Evolutionary conservation across 2,329 filamentous ascomycete species (phyloP), one percentile per base, ranked within the genome.

Genomic region (Hypoxylon sp.): DNA sequence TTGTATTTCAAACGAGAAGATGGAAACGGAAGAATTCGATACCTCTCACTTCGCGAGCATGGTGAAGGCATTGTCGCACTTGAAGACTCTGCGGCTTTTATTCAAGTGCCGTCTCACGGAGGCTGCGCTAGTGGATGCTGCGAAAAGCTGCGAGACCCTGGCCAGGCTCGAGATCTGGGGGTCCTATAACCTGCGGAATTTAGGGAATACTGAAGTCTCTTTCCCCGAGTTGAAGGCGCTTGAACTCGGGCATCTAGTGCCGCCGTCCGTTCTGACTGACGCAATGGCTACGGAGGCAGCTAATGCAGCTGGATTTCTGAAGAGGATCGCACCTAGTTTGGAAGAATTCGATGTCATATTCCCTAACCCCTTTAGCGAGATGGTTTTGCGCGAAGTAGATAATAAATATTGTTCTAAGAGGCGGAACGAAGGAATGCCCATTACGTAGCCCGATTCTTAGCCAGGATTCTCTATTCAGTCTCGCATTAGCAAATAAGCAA

Each of bases 61-160:
- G 17, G 21, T 60, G 3, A 25, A 60, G 10, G 30, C 17, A 19
- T 23, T 25, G 25, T 25, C 23, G 23, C 32, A 7, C 6, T 19
- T 65, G 6, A 19, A 19, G 21, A 21, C 5, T 6, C 25, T 65
- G 13, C 41, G 46, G 6, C 43, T 65, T 25, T 23, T 3, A 14
- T 55, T 65, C 17, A 4, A 25, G 2, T 55, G 43, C 56, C 14
- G 28, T 21, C 49, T 65, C 13, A 60, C 56, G 19, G 62, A 60
- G 51, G 32, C 23, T n/a, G 32, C 62, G 19, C 25, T 65, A 19
- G 14, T 17, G 10, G 48, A 46, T 14, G 61, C 32, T 46, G 53
- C 56, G 17, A 50, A 43, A 9, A 34, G 23, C 28, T 41, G 41
- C 9, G 43, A 9, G 14, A 43, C 11, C 13, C n/a, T 65, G 6